Base-by-base conservation (phyloP, 345 rosid species). In the Eucalyptus globulus region DNA sequence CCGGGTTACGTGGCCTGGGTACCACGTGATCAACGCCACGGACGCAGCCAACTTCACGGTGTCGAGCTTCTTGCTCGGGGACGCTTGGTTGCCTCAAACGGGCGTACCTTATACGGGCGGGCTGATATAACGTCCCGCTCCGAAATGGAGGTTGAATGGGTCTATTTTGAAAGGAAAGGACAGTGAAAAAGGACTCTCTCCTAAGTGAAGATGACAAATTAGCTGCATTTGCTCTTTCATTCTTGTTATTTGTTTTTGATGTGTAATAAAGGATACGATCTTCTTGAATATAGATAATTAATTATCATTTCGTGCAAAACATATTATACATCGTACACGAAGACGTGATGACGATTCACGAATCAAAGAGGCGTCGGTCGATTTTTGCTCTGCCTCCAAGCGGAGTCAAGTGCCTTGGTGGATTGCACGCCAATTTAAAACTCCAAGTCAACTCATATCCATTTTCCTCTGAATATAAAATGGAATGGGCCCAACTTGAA, bases 1-100 rank as follows among this genome's bases (percentile, higher is more conserved):
- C 5, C 93, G 99, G 87, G 98, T 97, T 50, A 92, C 90, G 6
- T 97, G 99, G 99, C 90, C 94, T 0, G 97, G 98, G 89, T 96
- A 92, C 90, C 96, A 93, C 50, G 62, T 92, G 65, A 96, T 97
- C 11, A 91, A 93, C 31, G 90, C 95, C 7, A 91, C 94, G 4
- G 97, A 96, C 47, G 99, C 98, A 3, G 93, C 90, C 27, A 95
- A 94, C 90, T 97, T 95, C 86, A 96, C 99, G 0, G 97, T 94
- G n/a, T 89, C 95, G 9, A 90, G 87, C 87, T 96, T 97, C 91
- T 85, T 97, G 87, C 13, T 93, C 47, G 99, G 99, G 6, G 96
- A 96, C 88, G 93, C 69, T 24, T 96, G 98, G 99, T 89, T 97
- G 90, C 96, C 94, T 24, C 80, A 89, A 40, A 93, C 96, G 14